Base-by-base conservation (phyloP, 345 rosid species). In the Draba incana region DNA sequence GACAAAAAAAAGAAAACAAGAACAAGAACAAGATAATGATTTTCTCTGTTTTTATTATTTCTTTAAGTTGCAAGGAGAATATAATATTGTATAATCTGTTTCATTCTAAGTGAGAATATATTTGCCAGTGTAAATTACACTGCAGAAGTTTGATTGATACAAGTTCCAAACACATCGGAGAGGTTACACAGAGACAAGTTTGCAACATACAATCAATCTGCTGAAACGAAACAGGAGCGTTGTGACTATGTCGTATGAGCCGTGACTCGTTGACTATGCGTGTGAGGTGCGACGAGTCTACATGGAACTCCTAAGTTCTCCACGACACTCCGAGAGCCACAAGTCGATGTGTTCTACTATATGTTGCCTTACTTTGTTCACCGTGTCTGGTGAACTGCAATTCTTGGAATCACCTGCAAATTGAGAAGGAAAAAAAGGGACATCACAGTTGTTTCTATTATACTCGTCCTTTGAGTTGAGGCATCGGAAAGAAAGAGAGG, bases 321-420 rank as follows among this genome's bases (percentile, higher is more conserved):
- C 48, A 12, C 82, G 86, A 75, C 97, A 93, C 69, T 90, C 68
- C 2, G 98, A 93, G 57, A 93, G 80, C 98, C 98, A 93, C 74
- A 90, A 77, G 84, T 90, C 98, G 0, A 93, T 90, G 69, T 85
- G 74, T 76, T 90, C 92, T 58, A 81, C 41, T n/a, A 93, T 79
- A 70, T 80, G 79, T 62, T 93, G 90, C 83, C 98, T 80, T 43
- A 85, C 92, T 81, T 86, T 93, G 49, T 80, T 82, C 64, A 93
- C 94, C 0, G 96, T 92, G 10, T 90, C 97, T 8, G 97, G 97
- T 37, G 88, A 82, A 67, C 89, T 87, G 78, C 98, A 93, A 46
- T 79, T 85, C 77, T 79, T 56, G 24, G 92, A 89, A 70, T 87
- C 77, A 50, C 98, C 97, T 90, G 81, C 63, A 52, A 25, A 5